These are phyloP conservation scores for Leavenworthia alabamica DNA, from an alignment of 345 rosid genomes.

Conservation along the genomic window DNA sequence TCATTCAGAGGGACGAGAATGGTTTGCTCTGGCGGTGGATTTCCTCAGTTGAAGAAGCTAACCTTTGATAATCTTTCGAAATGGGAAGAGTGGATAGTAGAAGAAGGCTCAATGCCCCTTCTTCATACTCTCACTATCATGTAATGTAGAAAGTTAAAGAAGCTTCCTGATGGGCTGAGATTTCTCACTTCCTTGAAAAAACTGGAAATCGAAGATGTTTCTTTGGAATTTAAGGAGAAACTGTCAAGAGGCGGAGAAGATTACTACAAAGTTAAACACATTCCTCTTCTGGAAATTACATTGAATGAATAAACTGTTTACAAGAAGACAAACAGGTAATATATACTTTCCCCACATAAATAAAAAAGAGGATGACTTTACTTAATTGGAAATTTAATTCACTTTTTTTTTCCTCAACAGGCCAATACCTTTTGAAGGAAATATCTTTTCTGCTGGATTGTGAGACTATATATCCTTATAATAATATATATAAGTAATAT, in stretches of 20 bases:
- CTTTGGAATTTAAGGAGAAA: background rate
- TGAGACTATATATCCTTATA: no score
- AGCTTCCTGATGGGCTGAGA: background rate
- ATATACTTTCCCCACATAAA: no score
- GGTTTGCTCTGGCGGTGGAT: conserved; percentile 5
- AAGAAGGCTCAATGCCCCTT: conserved; percentile 1
- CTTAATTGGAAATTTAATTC: no score
- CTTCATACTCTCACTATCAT: background rate
- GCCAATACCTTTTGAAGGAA: no score
- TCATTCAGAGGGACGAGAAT: conserved; percentile 23
- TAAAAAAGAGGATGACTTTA: no score
- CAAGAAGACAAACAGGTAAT: no score
- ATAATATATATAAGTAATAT: no score
- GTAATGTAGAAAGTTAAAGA: accelerated
- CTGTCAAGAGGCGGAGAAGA: background rate
- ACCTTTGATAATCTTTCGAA: no score
- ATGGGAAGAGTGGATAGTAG: conserved; percentile 15
- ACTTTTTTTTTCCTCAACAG: no score
- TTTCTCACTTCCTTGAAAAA: background rate
- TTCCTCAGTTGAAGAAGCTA: background rate
- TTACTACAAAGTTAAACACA: background rate
- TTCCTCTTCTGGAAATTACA: no score
- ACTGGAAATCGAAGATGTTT: background rate
- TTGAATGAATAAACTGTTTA: no score
- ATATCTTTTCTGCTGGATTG: no score